Conservation (phyloP, 345 rosid genomes). For the Xanthoceras sorbifolium region DNA sequence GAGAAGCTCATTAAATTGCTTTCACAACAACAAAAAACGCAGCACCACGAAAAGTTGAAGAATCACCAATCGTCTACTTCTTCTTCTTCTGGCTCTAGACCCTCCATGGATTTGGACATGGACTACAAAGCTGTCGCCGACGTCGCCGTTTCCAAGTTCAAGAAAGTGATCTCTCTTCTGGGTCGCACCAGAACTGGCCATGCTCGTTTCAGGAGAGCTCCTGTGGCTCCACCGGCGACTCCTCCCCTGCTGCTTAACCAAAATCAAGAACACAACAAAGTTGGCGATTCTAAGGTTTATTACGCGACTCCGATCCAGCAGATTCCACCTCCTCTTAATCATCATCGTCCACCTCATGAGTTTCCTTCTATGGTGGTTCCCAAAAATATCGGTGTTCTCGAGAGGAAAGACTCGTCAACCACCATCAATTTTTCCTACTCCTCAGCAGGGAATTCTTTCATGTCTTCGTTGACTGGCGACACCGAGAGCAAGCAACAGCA, state of each 20-base stretch:
- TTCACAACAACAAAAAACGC: slow-evolving; percentile 40
- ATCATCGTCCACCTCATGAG: slow-evolving; percentile 19
- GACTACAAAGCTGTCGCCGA: slow-evolving; percentile 67
- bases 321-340: slow-evolving; percentile 39
- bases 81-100: slow-evolving; percentile 28
- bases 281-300: slow-evolving; percentile 37
- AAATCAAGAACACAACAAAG: slow-evolving; percentile 21
- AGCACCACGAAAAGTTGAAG: neutral
- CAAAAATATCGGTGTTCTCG: slow-evolving; percentile 30
- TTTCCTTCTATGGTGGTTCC: slow-evolving; percentile 6
- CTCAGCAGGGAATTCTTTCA: slow-evolving; percentile 50
- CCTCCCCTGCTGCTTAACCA: slow-evolving; percentile 12
- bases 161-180: slow-evolving; percentile 78
- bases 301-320: slow-evolving; percentile 80
- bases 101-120: slow-evolving; percentile 46
- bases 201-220: slow-evolving; percentile 87
- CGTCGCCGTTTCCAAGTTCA: slow-evolving; percentile 80
- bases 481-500: slow-evolving; percentile 39
- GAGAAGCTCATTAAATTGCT: slow-evolving; percentile 74
- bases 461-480: slow-evolving; percentile 57
- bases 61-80: slow-evolving; percentile 18
- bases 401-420: slow-evolving; percentile 55
- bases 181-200: slow-evolving; percentile 86
- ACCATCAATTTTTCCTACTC: slow-evolving; percentile 71
- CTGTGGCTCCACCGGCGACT: slow-evolving; percentile 25